A percentile compares a stretch with the other conserved stretches of the same genome.
phyloP scores from a whole-genome alignment of 352 stramenopile species.

The Globisporangium polare region DNA sequence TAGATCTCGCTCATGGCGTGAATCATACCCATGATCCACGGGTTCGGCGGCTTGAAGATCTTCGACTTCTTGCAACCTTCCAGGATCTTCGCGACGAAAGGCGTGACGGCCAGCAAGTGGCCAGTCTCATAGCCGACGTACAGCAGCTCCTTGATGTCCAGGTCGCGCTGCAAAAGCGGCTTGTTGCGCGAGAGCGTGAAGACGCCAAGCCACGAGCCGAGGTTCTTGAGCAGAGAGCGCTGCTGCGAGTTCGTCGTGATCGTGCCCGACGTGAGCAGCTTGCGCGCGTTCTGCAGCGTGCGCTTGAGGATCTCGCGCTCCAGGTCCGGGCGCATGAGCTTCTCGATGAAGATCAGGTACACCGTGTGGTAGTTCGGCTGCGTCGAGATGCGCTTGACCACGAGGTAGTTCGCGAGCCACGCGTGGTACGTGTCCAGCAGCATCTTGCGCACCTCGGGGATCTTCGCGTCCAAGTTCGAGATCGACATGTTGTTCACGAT shows the following conservation, averaged over 20 bases:
- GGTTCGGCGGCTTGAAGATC: conserved; percentile 98
- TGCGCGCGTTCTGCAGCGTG: conserved; percentile 95
- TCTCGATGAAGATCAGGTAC: conserved; percentile 98
- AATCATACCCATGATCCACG: conserved; percentile 99
- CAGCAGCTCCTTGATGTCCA: conserved; percentile 98
- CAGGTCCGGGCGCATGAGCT: conserved; percentile 91
- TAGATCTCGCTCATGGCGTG: conserved; percentile 97
- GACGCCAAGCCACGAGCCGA: conserved; percentile 98
- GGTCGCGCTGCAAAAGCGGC: conserved; percentile 95
- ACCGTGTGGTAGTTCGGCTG: conserved; percentile 98
- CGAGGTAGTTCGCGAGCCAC: conserved; percentile 99
- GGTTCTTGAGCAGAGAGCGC: conserved; percentile 97
- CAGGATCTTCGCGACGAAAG: conserved; percentile 98
- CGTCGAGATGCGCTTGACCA: conserved; percentile 98
- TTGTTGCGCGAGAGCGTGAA: conserved; percentile 98
- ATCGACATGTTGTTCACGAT: conserved; percentile 99
- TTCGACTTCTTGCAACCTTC: conserved; percentile 97
- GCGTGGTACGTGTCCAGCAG: conserved; percentile 92
- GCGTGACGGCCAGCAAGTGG: conserved; percentile 97
- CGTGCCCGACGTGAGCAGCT: conserved; percentile 95
- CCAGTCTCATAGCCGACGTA: conserved; percentile 95
- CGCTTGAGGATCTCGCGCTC: conserved; percentile 94
- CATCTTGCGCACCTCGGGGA: conserved; percentile 94
- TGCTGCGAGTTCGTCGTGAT: conserved; percentile 98
- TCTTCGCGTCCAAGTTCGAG: conserved; percentile 96